Percentiles rank a stretch among this genome's conserved stretches.
These are phyloP conservation scores for Calocybe indica DNA, from an alignment of 768 basidiomycete species.

Conservation along the genomic window DNA sequence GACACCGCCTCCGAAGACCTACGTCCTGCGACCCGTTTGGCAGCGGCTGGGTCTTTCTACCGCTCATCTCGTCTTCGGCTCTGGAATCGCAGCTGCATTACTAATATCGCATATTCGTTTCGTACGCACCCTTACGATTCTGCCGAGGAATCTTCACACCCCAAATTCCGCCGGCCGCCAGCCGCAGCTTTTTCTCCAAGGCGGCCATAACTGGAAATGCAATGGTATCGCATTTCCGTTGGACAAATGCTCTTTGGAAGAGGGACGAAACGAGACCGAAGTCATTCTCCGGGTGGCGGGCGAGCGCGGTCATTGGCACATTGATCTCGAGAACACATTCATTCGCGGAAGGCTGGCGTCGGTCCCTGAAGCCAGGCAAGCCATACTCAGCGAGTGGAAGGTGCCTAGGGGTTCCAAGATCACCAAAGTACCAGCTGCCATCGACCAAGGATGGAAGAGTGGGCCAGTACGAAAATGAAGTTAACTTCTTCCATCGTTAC, in stretches of 20 bases:
- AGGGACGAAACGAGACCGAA: conserved; percentile 27
- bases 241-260: conserved; percentile 17
- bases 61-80: conserved; percentile 22
- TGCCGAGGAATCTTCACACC: conserved; percentile 10
- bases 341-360: conserved; percentile 17
- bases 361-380: conserved; percentile 17
- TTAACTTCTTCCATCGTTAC: neutral
- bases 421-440: conserved; percentile 6
- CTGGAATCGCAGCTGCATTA: conserved; percentile 22
- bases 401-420: conserved; percentile 8
- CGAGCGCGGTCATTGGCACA: conserved; percentile 27
- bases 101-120: conserved; percentile 23
- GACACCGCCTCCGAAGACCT: conserved; percentile 9
- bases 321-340: conserved; percentile 20
- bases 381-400: conserved; percentile 20
- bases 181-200: conserved; percentile 23
- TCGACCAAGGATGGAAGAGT: conserved; percentile 21
- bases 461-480: conserved; percentile 13
- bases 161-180: no score
- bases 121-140: conserved; percentile 23
- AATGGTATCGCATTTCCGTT: conserved; percentile 21
- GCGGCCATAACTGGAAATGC: conserved; percentile 21
- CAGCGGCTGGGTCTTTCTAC: conserved; percentile 24
- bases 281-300: conserved; percentile 22
- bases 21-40: conserved; percentile 25